A percentile compares a stretch with the other conserved stretches of the same genome.
Evolutionary conservation across 2,329 filamentous ascomycete species (phyloP).

Genomic region (Alternaria alternata): DNA sequence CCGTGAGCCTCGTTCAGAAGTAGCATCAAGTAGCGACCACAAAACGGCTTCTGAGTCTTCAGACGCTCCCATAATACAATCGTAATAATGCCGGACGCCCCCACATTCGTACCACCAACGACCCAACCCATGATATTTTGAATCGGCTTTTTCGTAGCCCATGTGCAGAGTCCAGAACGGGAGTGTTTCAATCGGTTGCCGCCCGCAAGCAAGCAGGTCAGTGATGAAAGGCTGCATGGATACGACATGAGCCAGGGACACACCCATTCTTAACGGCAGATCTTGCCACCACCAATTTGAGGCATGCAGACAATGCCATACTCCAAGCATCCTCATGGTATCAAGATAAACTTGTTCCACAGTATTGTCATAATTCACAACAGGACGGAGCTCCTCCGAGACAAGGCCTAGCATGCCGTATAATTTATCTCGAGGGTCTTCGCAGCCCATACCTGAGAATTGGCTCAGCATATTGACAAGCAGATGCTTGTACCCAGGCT

Average conservation of each 20-base stretch:
- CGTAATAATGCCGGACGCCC: neutral
- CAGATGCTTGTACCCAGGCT: neutral
- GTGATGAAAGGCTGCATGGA: conserved; percentile 1
- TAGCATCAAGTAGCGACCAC: conserved; percentile 1
- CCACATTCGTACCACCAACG: neutral
- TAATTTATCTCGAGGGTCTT: conserved; percentile 12
- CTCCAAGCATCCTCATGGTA: conserved; percentile 2
- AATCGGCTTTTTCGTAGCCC: neutral
- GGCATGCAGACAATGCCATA: neutral
- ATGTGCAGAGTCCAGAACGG: neutral
- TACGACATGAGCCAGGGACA: neutral
- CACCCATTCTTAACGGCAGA: neutral
- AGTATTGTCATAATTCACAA: conserved; percentile 1
- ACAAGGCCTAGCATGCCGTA: conserved; percentile 14
- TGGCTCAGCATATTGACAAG: neutral
- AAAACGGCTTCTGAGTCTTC: neutral
- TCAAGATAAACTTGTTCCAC: conserved; percentile 2
- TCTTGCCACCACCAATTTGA: conserved; percentile 4
- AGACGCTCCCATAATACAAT: neutral
- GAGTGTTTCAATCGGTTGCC: neutral
- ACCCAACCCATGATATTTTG: neutral
- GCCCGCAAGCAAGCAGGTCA: neutral
- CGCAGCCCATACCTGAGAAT: neutral
- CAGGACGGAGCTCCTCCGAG: neutral
- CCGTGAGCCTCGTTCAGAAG: neutral